Base-by-base conservation (phyloP, 2,329 filamentous ascomycete species). In the Juglanconis juglandina region DNA sequence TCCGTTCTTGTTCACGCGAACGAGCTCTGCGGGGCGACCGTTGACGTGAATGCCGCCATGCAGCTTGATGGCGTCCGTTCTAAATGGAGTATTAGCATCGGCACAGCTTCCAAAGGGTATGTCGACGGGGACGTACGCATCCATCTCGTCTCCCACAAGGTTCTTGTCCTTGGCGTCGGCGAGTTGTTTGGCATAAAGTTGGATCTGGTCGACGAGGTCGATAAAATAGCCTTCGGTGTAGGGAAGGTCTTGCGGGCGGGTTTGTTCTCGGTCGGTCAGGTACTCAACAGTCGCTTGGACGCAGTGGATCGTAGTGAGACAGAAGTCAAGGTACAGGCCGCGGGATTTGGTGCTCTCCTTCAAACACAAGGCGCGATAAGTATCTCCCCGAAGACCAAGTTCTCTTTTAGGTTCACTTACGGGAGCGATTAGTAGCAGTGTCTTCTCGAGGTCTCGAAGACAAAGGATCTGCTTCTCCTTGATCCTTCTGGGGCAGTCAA, bases 221-320 rank as follows among this genome's bases (percentile, higher is more conserved):
- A 97, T 89, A 74, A 97, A 97, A 78, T 98, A 98, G 72, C 91
- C 91, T 83, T 90, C 92, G 82, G 89, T 95, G 81, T 97, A 98
- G 67, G 92, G 92, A 69, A 90, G 88, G 76, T 98, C 94, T 76
- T 86, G 81, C 62, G 91, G 89, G 73, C 91, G 87, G 67, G 88
- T 88, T 78, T 94, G 91, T 75, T 98, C 93, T 73, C 87, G 87
- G 73, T 96, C 92, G 80, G 86, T 88, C 66, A 97, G 82, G 75
- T 89, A 88, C 75, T 92, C 88, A 75, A 96, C 91, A 62, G 92
- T 95, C 65, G 91, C 88, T 81, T 96, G 90, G 73, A 96, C 88
- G 77, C 92, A 95, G 75, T 87, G 88, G 73, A 97, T 91, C 65
- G 92, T 94, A 70, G 89, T 90, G 73, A 96, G 86, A 82, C 91